Percentiles rank a stretch among this genome's conserved stretches.
Conservation (phyloP, 2,329 filamentous ascomycete species). For the Aspergillus fructus region DNA sequence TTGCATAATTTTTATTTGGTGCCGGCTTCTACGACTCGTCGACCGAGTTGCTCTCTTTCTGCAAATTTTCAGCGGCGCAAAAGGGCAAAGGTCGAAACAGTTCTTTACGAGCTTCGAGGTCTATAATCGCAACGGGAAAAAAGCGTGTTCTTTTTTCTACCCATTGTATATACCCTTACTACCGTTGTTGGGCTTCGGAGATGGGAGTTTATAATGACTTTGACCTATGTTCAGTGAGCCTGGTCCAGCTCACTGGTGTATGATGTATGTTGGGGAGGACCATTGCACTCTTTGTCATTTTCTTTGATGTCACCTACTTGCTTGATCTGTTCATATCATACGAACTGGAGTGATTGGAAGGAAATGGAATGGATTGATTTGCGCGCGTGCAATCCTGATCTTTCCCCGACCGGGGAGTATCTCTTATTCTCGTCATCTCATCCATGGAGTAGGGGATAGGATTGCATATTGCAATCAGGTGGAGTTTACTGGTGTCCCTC, state of each 20-base stretch:
- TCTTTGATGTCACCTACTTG: constrained; percentile 16
- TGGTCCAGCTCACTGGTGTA: constrained; percentile 26
- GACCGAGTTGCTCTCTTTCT: constrained; percentile 20
- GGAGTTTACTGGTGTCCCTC: constrained; percentile 7
- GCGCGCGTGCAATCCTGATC: constrained; percentile 8
- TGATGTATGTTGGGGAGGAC: constrained; percentile 32
- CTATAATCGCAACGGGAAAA: constrained; percentile 25
- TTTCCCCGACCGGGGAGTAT: constrained; percentile 1
- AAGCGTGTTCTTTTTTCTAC: constrained; percentile 23
- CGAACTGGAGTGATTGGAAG: constrained; percentile 32
- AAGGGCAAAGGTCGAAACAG: constrained; percentile 20
- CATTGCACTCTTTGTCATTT: constrained; percentile 23
- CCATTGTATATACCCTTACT: constrained; percentile 30
- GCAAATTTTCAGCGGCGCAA: constrained; percentile 15
- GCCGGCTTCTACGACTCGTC: constrained; percentile 16
- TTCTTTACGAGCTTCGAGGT: constrained; percentile 20
- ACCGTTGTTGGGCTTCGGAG: constrained; percentile 26
- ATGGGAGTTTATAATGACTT: constrained; percentile 23
- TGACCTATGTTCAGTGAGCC: constrained; percentile 20
- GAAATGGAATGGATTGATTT: constrained; percentile 29
- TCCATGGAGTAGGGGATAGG: constrained; percentile 2
- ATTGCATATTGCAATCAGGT: constrained; percentile 3
- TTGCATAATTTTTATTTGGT: constrained; percentile 17
- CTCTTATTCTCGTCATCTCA: constrained; percentile 2
- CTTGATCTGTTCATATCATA: constrained; percentile 15